Base-by-base conservation (phyloP, 768 basidiomycete genomes). In the Naganishia vishniacii region DNA sequence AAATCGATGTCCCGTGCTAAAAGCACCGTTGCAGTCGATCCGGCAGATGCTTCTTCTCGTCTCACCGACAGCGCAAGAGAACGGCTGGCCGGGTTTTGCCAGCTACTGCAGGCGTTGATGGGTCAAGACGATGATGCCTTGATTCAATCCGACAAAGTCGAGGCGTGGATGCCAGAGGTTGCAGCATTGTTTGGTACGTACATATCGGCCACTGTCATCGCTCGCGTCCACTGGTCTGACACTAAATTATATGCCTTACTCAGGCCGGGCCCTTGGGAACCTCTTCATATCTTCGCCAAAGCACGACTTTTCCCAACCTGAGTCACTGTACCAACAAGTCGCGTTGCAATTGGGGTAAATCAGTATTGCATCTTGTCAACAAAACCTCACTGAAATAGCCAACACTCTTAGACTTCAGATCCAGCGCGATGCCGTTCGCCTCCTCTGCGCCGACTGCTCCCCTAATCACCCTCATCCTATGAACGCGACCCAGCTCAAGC, bases 171-270 rank as follows among this genome's bases (percentile, higher is more conserved):
- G 20, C 34, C 61, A n/a, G 61, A 62, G 13, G 61, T 53, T 5
- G 65, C 65, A 26, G 28, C 48, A 18, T 40, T 67, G 53, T 67
- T 61, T 59, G 65, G 65, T 67, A 45, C 45, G 56, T 32, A 8
- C 29, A 29, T n/a, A n/a, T n/a, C n/a, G n/a, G n/a, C n/a, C n/a
- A n/a, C n/a, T n/a, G n/a, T n/a, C n/a, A n/a, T n/a, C n/a, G n/a
- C n/a, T n/a, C n/a, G n/a, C n/a, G n/a, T n/a, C n/a, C n/a, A n/a
- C n/a, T n/a, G n/a, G n/a, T n/a, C n/a, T n/a, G n/a, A n/a, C n/a
- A n/a, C n/a, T n/a, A n/a, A n/a, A n/a, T n/a, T n/a, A n/a, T n/a
- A n/a, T n/a, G 8, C 5, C 16, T 4, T 20, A 4, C 11, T 8
- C 47, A 65, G 64, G 58, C 9, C 44, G 64, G 16, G 59, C 58